Evolutionary conservation across 2,329 filamentous ascomycete genomes (phyloP), one percentile per base, ranked within the genome.

Genomic region (Claviceps sp.): DNA sequence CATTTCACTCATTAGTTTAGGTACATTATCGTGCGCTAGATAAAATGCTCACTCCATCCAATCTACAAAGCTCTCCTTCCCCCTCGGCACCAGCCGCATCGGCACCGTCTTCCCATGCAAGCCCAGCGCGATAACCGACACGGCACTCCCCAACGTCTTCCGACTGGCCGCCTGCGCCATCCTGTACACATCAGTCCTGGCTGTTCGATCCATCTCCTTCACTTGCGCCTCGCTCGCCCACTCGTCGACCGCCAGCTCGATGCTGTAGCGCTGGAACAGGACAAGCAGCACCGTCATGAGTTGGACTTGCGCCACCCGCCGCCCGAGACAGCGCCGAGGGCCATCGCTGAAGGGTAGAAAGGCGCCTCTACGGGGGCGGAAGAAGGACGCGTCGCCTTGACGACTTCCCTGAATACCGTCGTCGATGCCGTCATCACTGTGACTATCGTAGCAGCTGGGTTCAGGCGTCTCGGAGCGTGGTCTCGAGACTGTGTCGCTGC

Each of bases 81-180:
- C 86, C 58, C 83, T 79, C 68, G 70, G 79, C 9, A 87, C 82
- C 57, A 91, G 66, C 56, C 85, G 70, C 42, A 91, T 69, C 0
- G 84, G 82, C 37, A 91, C 79, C 5, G 70, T 70, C 22, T 66
- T 70, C n/a, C 70, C 73, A 34, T 81, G 73, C 65, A 91, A 71
- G 68, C 88, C 86, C 58, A 91, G 70, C 54, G 86, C 89, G 55
- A 91, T 74, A 52, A 86, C 66, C n/a, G 77, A 77, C 30, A 69
- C 73, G 58, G 84, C 81, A 37, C 71, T 67, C 52, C 65, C 67
- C 48, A 88, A 62, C 50, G 77, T 72, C 50, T 69, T 63, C 54
- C 75, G 67, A 30, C 77, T 77, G 60, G 73, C 72, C 24, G 70
- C 65, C 59, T 79, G 76, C 38, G 85, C 85, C 65, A 75, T 77